Percentiles rank a stretch among this genome's conserved stretches.
phyloP scores from a whole-genome alignment of 805 yeast species.

The Naumovozyma baii region DNA sequence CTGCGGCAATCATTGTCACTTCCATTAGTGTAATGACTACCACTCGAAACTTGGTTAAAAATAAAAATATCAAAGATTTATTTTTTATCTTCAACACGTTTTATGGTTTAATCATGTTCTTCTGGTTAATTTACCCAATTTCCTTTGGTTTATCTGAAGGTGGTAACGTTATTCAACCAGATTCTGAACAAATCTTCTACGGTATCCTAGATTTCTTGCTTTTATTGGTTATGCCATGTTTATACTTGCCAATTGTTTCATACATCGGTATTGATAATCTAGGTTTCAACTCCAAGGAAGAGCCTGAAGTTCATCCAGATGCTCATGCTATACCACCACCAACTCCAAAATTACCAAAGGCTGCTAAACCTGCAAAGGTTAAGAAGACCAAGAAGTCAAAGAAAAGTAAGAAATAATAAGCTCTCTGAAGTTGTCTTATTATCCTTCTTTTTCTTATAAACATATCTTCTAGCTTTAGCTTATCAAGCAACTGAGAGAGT shows the following conservation, averaged over 20 bases:
- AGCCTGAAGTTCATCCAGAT: conserved; percentile 4
- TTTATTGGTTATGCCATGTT: conserved; percentile 29
- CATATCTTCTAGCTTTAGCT: no score
- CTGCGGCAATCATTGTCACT: conserved; percentile 16
- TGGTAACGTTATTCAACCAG: conserved; percentile 51
- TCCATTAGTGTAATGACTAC: conserved; percentile 20
- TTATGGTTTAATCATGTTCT: conserved; percentile 17
- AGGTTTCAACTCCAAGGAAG: conserved; percentile 8
- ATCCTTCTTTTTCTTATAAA: neutral
- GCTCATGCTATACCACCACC: conserved; percentile 8
- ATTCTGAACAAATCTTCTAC: conserved; percentile 48
- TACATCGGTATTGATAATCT: conserved; percentile 18
- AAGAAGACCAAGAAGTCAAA: conserved; percentile 10
- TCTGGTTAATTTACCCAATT: conserved; percentile 34
- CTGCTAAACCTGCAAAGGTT: conserved; percentile 12
- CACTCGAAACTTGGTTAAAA: conserved; percentile 16
- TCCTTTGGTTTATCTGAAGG: conserved; percentile 39
- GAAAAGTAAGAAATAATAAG: conserved; percentile 9
- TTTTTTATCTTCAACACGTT: conserved; percentile 14
- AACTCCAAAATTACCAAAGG: conserved; percentile 4
- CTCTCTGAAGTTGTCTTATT: neutral
- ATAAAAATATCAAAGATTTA: conserved; percentile 14
- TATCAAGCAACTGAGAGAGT: no score
- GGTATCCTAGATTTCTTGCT: conserved; percentile 47
- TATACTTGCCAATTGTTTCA: conserved; percentile 16